Conservation (phyloP, 495 filamentous ascomycete species). For the Trichoderma reesei region DNA sequence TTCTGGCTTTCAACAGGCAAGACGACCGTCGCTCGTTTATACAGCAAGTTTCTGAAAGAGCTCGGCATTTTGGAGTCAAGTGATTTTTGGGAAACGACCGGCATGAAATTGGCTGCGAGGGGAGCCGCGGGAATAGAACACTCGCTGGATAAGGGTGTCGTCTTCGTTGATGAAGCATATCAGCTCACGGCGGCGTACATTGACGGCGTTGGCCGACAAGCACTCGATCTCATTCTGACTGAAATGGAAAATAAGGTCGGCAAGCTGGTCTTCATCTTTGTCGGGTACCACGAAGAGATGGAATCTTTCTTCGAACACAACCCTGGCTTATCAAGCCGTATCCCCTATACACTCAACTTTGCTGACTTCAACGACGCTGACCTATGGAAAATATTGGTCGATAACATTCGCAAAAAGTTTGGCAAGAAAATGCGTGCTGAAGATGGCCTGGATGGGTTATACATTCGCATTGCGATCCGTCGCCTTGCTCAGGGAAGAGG, state of each 20-base stretch:
- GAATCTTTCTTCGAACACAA: slow-evolving; percentile 73
- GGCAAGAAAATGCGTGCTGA: slow-evolving; percentile 47
- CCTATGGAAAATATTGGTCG: slow-evolving; percentile 49
- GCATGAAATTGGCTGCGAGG: slow-evolving; percentile 51
- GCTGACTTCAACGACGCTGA: slow-evolving; percentile 60
- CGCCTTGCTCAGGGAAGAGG: slow-evolving; percentile 54
- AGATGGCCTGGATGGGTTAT: slow-evolving; percentile 50
- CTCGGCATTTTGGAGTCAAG: slow-evolving; percentile 45
- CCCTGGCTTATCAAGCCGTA: slow-evolving; percentile 60
- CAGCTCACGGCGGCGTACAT: slow-evolving; percentile 51
- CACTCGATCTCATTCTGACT: slow-evolving; percentile 64
- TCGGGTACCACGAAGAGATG: slow-evolving; percentile 71
- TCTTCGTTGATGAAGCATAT: slow-evolving; percentile 76
- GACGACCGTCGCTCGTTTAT: slow-evolving; percentile 69
- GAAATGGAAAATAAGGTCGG: slow-evolving; percentile 70
- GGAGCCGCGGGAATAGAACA: slow-evolving; percentile 45
- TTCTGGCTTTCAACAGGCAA: slow-evolving; percentile 46
- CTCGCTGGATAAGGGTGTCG: slow-evolving; percentile 51
- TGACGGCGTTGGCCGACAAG: slow-evolving; percentile 40
- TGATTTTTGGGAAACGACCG: slow-evolving; percentile 56
- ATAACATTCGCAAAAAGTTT: slow-evolving; percentile 36
- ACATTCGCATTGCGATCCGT: slow-evolving; percentile 51
- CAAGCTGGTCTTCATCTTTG: slow-evolving; percentile 66
- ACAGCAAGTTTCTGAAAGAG: slow-evolving; percentile 56
- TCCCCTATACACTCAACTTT: slow-evolving; percentile 58